A percentile compares a stretch with the other conserved stretches of the same genome.
These are phyloP conservation scores for Meira nashicola DNA, from an alignment of 1,284 basidiomycete genomes.

Conservation along the genomic window DNA sequence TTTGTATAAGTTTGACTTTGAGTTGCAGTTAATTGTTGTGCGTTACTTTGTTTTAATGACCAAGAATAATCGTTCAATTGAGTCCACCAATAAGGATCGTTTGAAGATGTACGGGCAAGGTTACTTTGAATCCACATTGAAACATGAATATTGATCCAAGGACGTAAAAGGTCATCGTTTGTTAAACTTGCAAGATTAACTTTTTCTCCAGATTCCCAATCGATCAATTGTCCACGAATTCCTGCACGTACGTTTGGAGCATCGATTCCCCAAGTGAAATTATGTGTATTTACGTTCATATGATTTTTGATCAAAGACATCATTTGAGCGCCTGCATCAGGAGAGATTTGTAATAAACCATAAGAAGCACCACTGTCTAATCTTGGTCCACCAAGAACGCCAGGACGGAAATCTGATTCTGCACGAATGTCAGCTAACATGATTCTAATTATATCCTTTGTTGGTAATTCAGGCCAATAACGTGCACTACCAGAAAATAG, in stretches of 20 bases:
- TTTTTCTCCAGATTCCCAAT: slow-evolving; percentile 34
- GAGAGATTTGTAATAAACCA: slow-evolving; percentile 46
- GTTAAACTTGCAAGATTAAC: slow-evolving; percentile 23
- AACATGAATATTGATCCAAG: slow-evolving; percentile 50
- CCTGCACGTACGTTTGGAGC: slow-evolving; percentile 17
- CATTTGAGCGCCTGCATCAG: slow-evolving; percentile 28
- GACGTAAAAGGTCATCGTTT: slow-evolving; percentile 35
- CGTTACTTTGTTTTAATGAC: neutral
- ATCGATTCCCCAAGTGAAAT: slow-evolving; percentile 33
- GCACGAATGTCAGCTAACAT: slow-evolving; percentile 49
- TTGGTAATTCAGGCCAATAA: slow-evolving; percentile 48
- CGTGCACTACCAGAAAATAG: slow-evolving; percentile 41
- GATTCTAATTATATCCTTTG: slow-evolving; percentile 29
- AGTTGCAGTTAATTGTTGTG: neutral
- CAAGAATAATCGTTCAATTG: slow-evolving; percentile 16
- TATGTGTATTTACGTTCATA: slow-evolving; percentile 24
- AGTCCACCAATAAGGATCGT: slow-evolving; percentile 42
- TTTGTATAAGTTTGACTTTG: neutral
- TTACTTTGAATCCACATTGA: slow-evolving; percentile 49
- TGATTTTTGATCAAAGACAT: slow-evolving; percentile 34
- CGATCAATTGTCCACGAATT: slow-evolving; percentile 27
- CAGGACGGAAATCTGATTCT: slow-evolving; percentile 41
- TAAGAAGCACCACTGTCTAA: slow-evolving; percentile 40
- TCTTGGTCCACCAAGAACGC: slow-evolving; percentile 26
- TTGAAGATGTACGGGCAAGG: slow-evolving; percentile 31